Base-by-base conservation (phyloP, 2,329 filamentous ascomycete genomes). In the Alternaria rosae region DNA sequence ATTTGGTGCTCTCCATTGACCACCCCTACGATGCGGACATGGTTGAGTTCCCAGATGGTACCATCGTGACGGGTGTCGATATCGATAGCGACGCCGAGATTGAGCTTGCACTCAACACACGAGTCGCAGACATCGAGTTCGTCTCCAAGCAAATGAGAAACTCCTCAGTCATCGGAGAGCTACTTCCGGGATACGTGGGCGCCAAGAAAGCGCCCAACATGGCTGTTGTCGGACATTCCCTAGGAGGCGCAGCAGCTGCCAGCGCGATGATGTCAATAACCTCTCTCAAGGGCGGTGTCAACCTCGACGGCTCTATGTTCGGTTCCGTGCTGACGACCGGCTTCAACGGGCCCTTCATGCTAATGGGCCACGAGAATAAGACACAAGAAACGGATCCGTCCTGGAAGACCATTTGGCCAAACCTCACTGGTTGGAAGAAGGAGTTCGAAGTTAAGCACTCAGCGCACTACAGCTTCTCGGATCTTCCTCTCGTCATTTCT, bases 31-130 rank as follows among this genome's bases (percentile, higher is more conserved):
- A 87, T 41, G 77, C 81, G 0, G 65, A 74, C 1, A 70, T 84
- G 10, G 81, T 87, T n/a, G 81, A 85, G 61, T 85, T 84, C n/a
- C 81, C 83, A 0, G 73, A 85, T 57, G 83, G 72, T 4, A 74
- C 75, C 1, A 58, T 79, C 30, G 42, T 74, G 25, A 50, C 54
- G 12, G 73, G 79, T 1, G 56, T 69, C 12, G 65, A 66, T 48
- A 74, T 74, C 51, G 66, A 62, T 26, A 72, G 58, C 57, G 69
- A 73, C 35, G 64, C 59, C 1, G 67, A 72, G 3, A 30, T 76
- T n/a, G 68, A 71, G 11, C 47, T 62, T 17, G 63, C 70, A 12
- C 59, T 73, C 9, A 20, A 53, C 28, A 71, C 69, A 11, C 72
- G 75, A n/a, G 67, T 63, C 12, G 59, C 61, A 0, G 75, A 77